These are phyloP conservation scores for Lodderomyces orthopsilosis DNA, from an alignment of 1,139 yeast species.

Conservation along the genomic window DNA sequence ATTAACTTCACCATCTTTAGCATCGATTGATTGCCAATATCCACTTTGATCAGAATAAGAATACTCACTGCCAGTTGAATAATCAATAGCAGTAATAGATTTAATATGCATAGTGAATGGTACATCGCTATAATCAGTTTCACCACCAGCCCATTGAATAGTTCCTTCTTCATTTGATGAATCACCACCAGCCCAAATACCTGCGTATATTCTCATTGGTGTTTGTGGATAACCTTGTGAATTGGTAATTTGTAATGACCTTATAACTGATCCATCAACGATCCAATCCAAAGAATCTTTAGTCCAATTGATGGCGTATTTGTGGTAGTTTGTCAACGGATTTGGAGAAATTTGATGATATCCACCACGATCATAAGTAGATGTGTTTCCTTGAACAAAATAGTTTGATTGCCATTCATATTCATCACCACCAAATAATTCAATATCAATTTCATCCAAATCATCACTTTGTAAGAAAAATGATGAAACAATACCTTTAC, in stretches of 20 bases:
- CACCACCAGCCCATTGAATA: constrained; percentile 83
- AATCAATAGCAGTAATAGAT: constrained; percentile 64
- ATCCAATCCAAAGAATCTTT: constrained; percentile 58
- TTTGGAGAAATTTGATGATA: constrained; percentile 55
- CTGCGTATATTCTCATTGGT: constrained; percentile 70
- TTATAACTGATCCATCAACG: constrained; percentile 57
- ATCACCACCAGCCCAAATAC: constrained; percentile 85
- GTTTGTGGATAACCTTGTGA: constrained; percentile 72
- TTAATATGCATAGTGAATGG: constrained; percentile 71
- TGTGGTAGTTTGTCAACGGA: constrained; percentile 56
- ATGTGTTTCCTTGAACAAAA: constrained; percentile 75
- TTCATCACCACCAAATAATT: constrained; percentile 77
- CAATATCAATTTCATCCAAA: constrained; percentile 82
- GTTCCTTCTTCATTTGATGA: constrained; percentile 64
- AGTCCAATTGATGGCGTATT: constrained; percentile 83
- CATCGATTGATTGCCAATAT: constrained; percentile 62
- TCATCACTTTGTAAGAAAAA: constrained; percentile 83
- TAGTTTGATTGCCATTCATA: constrained; percentile 75
- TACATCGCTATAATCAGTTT: constrained; percentile 59
- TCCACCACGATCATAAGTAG: constrained; percentile 76
- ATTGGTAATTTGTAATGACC: constrained; percentile 52
- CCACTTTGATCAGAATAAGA: constrained; percentile 65
- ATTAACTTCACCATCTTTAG: constrained; percentile 60
- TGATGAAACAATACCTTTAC: constrained; percentile 75
- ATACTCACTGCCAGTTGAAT: constrained; percentile 74